Conservation (phyloP, 345 rosid species). For the Citrus glauca region DNA sequence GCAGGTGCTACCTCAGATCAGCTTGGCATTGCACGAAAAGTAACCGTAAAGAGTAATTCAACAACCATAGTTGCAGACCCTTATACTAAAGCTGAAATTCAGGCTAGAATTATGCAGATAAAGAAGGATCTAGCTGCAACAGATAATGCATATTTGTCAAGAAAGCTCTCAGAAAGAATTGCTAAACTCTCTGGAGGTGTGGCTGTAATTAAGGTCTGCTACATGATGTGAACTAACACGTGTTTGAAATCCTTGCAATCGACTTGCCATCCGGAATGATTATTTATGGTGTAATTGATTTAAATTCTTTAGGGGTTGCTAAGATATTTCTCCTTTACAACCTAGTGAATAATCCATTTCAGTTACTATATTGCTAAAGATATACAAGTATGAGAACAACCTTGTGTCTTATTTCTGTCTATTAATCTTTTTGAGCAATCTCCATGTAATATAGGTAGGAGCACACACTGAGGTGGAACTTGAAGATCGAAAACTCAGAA, state of each 20-base stretch:
- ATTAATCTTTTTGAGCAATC: background rate
- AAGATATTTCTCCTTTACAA: background rate
- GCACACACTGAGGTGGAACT: constrained; percentile 86
- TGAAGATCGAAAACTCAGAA: constrained; percentile 84
- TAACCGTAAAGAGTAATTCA: constrained; percentile 65
- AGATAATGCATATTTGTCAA: constrained; percentile 49
- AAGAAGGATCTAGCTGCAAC: constrained; percentile 88
- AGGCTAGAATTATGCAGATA: constrained; percentile 81
- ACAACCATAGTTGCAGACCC: constrained; percentile 82
- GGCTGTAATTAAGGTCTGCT: constrained; percentile 83
- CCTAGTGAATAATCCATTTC: background rate
- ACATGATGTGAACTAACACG: background rate
- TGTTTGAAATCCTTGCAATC: background rate
- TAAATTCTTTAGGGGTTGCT: background rate
- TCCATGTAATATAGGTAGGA: constrained; percentile 49
- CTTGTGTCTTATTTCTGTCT: background rate
- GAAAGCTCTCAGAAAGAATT: constrained; percentile 75
- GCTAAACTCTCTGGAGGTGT: constrained; percentile 91
- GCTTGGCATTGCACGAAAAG: constrained; percentile 76
- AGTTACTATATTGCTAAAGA: background rate
- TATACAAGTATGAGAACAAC: background rate
- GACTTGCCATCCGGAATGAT: background rate
- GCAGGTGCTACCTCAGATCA: constrained; percentile 78
- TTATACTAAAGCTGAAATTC: constrained; percentile 83
- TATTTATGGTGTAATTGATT: background rate